phyloP scores from a whole-genome alignment of 2,329 filamentous ascomycete genomes.

The Xylariaceae sp. region DNA sequence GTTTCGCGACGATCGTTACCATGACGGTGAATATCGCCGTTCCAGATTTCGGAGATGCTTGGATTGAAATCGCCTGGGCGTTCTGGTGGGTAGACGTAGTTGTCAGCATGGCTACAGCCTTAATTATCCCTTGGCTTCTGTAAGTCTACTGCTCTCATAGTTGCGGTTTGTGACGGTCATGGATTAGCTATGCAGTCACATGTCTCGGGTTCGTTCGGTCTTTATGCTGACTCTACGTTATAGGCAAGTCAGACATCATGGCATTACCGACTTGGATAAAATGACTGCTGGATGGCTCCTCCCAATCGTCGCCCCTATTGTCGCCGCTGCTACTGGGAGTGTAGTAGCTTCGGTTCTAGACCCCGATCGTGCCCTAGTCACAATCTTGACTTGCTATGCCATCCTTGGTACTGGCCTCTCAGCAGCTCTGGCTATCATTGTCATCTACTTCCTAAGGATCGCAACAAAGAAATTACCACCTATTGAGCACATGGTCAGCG shows the following conservation, averaged over 20 bases:
- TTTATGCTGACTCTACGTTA: neutral
- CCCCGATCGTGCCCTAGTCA: constrained; percentile 50
- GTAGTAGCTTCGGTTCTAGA: constrained; percentile 46
- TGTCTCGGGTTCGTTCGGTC: too few relatives aligned
- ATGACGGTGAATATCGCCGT: constrained; percentile 59
- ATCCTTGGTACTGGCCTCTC: constrained; percentile 51
- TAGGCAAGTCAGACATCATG: constrained; percentile 33
- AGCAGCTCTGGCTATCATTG: constrained; percentile 52
- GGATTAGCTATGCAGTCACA: too few relatives aligned
- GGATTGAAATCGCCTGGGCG: constrained; percentile 55
- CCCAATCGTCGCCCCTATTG: constrained; percentile 65
- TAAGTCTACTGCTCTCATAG: neutral
- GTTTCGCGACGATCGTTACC: constrained; percentile 64
- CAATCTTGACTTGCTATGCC: constrained; percentile 52
- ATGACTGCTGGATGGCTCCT: constrained; percentile 56
- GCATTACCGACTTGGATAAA: constrained; percentile 40
- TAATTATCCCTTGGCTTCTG: constrained; percentile 53
- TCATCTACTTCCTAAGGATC: constrained; percentile 58
- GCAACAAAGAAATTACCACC: constrained; percentile 55
- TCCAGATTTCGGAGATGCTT: constrained; percentile 56
- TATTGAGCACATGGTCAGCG: constrained; percentile 60
- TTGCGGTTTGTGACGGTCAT: too few relatives aligned
- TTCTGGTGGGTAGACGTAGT: constrained; percentile 58
- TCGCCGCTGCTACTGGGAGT: constrained; percentile 55
- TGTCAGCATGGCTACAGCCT: constrained; percentile 42